phyloP scores from a whole-genome alignment of 495 filamentous ascomycete genomes.

The Trichoderma parareesei region DNA sequence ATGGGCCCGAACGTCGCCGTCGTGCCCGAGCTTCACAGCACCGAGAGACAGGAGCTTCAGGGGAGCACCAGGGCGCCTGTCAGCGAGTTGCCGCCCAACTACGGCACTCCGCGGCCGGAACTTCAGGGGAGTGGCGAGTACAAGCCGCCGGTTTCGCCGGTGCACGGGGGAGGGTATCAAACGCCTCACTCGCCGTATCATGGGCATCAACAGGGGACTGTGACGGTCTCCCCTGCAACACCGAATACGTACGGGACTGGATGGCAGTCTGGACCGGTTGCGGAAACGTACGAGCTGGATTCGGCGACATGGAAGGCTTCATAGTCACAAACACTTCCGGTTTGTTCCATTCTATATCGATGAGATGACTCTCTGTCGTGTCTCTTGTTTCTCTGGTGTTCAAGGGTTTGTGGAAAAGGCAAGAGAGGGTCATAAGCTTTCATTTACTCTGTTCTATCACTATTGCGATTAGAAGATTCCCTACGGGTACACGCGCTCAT shows the following conservation, averaged over 20 bases:
- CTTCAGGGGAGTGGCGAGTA: neutral
- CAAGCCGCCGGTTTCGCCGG: neutral
- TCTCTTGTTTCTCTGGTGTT: neutral
- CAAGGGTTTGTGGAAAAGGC: neutral
- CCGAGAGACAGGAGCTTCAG: neutral
- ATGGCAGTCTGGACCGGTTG: slow-evolving; percentile 35
- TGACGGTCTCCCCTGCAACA: neutral
- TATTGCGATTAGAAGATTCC: neutral
- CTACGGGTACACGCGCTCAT: neutral
- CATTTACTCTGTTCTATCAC: neutral
- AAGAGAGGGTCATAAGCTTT: neutral
- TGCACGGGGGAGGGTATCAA: neutral
- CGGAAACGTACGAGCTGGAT: slow-evolving; percentile 33
- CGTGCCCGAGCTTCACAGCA: neutral
- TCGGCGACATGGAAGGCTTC: slow-evolving; percentile 9
- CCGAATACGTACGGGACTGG: slow-evolving; percentile 15
- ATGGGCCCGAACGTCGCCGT: neutral
- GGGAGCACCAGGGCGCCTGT: neutral
- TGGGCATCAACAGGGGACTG: neutral
- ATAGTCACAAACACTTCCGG: neutral
- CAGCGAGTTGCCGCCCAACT: neutral
- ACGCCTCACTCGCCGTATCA: neutral
- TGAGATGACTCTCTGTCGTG: neutral
- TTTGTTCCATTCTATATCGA: neutral
- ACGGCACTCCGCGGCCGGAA: neutral